Percentiles rank a stretch among this genome's conserved stretches.
Conservation (phyloP, 2,329 filamentous ascomycete species). For the Bipolaris zeicola region DNA sequence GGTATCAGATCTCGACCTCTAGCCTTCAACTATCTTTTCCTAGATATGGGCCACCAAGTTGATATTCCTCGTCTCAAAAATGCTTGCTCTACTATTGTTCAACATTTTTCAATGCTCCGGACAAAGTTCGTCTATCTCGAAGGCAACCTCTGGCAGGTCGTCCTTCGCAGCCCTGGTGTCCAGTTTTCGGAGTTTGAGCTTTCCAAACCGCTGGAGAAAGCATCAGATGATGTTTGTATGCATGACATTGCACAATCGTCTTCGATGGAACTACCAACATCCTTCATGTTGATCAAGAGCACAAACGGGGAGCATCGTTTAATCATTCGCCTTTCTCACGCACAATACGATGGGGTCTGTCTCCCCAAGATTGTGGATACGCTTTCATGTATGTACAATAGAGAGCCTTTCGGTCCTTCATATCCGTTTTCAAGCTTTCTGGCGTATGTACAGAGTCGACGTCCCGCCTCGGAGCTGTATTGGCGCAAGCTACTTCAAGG, state of each 20-base stretch:
- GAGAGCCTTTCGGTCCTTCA: not conserved
- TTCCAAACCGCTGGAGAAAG: not conserved
- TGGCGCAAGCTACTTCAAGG: constrained; percentile 12
- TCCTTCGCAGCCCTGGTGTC: not conserved
- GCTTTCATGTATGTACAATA: constrained; percentile 3
- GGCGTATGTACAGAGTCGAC: not conserved
- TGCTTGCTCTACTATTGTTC: not conserved
- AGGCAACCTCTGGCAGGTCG: not conserved
- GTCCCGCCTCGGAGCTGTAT: not conserved
- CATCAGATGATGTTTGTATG: not conserved
- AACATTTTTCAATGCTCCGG: constrained; percentile 1
- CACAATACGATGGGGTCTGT: constrained; percentile 22
- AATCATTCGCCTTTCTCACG: constrained; percentile 19
- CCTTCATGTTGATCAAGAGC: constrained; percentile 6
- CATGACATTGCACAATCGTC: not conserved
- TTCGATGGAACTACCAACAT: not conserved
- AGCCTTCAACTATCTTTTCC: constrained; percentile 5
- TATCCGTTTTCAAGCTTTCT: not conserved
- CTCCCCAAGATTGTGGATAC: constrained; percentile 6
- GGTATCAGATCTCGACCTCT: not conserved
- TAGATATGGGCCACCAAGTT: not conserved
- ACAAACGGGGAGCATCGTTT: not conserved
- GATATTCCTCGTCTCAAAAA: not conserved
- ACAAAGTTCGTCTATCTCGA: not conserved
- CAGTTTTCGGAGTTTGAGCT: not conserved